A percentile compares a stretch with the other conserved stretches of the same genome.
Conservation (phyloP, 2,329 filamentous ascomycete species). For the Clonostachys sp. region DNA sequence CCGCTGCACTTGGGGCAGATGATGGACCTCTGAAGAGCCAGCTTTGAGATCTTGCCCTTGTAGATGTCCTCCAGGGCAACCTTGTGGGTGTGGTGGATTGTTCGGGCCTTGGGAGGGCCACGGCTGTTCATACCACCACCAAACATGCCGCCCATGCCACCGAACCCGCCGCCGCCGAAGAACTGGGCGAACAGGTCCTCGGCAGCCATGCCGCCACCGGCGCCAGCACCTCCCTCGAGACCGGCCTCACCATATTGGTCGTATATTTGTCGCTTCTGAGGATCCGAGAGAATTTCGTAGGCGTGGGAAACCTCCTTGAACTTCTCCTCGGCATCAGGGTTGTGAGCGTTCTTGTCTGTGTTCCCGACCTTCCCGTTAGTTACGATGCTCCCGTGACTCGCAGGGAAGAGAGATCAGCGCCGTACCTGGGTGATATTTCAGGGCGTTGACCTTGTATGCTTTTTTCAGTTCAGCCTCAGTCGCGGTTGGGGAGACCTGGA, state of each 20-base stretch:
- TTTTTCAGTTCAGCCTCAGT: conserved; percentile 87
- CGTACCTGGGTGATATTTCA: conserved; percentile 82
- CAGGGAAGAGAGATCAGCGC: conserved; percentile 4
- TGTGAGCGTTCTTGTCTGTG: conserved; percentile 91
- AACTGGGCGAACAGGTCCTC: conserved; percentile 97
- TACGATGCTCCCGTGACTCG: background rate
- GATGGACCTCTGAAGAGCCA: conserved; percentile 94
- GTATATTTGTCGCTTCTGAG: conserved; percentile 87
- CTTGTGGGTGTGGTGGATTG: conserved; percentile 98
- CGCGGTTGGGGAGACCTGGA: conserved; percentile 70
- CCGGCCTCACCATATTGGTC: conserved; percentile 98
- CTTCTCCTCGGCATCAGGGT: conserved; percentile 90
- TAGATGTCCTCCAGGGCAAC: conserved; percentile 98
- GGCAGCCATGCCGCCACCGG: conserved; percentile 80
- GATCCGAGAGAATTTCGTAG: conserved; percentile 90
- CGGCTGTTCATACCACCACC: conserved; percentile 71
- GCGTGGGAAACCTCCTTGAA: conserved; percentile 97
- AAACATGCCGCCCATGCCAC: conserved; percentile 68
- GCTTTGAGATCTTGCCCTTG: conserved; percentile 94
- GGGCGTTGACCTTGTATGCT: conserved; percentile 77
- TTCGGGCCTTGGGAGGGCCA: conserved; percentile 83
- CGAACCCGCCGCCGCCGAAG: conserved; percentile 71
- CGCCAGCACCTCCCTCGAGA: conserved; percentile 79
- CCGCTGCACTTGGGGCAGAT: conserved; percentile 95
- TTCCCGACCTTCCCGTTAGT: background rate